A percentile compares a stretch with the other conserved stretches of the same genome.
These are phyloP conservation scores for Boletus semigastroideus DNA, from an alignment of 1,284 basidiomycete species.

Conservation along the genomic window DNA sequence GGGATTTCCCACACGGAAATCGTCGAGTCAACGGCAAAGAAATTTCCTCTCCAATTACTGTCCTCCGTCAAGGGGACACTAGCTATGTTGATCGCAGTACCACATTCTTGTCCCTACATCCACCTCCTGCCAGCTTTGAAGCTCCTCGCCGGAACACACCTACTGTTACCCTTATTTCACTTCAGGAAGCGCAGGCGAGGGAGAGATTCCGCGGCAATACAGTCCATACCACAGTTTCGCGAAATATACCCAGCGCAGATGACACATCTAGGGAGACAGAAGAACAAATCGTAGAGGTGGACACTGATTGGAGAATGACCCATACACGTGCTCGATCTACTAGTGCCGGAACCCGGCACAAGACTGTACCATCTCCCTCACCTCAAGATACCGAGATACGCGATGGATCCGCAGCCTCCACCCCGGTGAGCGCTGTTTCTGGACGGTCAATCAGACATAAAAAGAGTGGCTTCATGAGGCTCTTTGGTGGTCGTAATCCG, in stretches of 20 bases:
- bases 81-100: constrained; percentile 35
- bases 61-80: constrained; percentile 31
- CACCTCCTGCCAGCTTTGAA: constrained; percentile 31
- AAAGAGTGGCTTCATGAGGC: constrained; percentile 79
- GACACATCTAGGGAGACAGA: constrained; percentile 24
- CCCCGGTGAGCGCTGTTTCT: constrained; percentile 18
- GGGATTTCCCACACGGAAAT: constrained; percentile 30
- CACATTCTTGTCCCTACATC: constrained; percentile 32
- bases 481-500: constrained; percentile 60
- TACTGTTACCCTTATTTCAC: constrained; percentile 64
- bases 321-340: constrained; percentile 55
- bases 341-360: constrained; percentile 58
- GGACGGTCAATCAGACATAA: constrained; percentile 61
- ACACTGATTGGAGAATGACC: constrained; percentile 20
- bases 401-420: constrained; percentile 36
- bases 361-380: constrained; percentile 42
- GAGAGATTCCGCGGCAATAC: constrained; percentile 55
- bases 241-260: constrained; percentile 32
- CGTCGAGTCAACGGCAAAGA: constrained; percentile 46
- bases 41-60: constrained; percentile 52
- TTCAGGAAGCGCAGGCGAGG: constrained; percentile 67
- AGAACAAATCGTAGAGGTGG: constrained; percentile 15
- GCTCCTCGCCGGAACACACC: constrained; percentile 51
- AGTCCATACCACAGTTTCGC: constrained; percentile 34
- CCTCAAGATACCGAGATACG: constrained; percentile 38